Base-by-base conservation (phyloP, 202 grass and related monocot species). In the Schoenoplectus tabernaemontani region DNA sequence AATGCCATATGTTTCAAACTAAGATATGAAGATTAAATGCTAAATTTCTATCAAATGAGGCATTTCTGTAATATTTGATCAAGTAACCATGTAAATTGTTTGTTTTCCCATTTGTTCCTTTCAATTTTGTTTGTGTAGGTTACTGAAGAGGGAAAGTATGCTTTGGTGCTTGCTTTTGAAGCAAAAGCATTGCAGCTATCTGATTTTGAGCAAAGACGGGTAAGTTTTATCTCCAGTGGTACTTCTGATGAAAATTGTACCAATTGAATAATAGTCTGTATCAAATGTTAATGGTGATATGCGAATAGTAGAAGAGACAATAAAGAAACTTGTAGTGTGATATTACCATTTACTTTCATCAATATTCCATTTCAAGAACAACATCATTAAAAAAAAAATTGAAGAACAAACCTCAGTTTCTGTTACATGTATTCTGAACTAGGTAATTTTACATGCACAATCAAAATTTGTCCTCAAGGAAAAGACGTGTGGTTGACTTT, bases 151-250 rank as follows among this genome's bases (percentile, higher is more conserved):
- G 90, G 92, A 28, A 93, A 93, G 22, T 99, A 99, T 78, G 73
- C 85, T 69, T 73, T 95, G 81, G 81, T 91, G 57, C 90, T 95
- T 5, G 90, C 81, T 41, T 99, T 99, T 63, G 85, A 95, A 93
- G 91, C 96, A 56, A 95, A 95, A 88, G 86, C 91, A 12, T 89
- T 99, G 84, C 64, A 91, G 75, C 71, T 95, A 48, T 89, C 91
- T 64, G 88, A 99, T 91, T 99, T 95, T 93, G 96, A 99, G 74
- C 86, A 88, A 76, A 92, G 96, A 91, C 92, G 95, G 92, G 96
- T 99, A 48, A 63, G 73, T 67, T 59, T 41, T 38, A 41, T 82
- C 28, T 48, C 8, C 12, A 56, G 43, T 80, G 74, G 24, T 78
- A 60, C 11, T 59, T 66, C 0, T 59, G 66, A 65, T 83, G 33